Evolutionary conservation across 2,329 filamentous ascomycete genomes (phyloP).

Genomic region (Alternaria sp.): DNA sequence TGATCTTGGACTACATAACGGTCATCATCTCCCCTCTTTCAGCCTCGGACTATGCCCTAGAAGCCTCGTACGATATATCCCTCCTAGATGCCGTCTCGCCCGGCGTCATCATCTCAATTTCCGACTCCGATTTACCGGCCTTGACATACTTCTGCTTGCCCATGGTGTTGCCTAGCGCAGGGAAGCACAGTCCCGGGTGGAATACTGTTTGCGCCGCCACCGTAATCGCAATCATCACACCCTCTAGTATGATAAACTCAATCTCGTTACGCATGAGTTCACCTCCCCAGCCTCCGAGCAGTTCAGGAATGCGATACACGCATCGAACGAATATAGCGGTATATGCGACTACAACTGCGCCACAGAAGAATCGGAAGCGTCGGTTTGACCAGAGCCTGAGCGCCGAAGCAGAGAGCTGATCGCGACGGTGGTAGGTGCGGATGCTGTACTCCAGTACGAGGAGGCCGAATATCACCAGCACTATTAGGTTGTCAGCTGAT

Average conservation of each 20-base stretch:
- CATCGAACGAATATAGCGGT: slow-evolving; percentile 54
- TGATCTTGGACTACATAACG: not conserved
- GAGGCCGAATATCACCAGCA: slow-evolving; percentile 52
- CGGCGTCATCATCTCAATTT: slow-evolving; percentile 11
- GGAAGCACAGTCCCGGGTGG: slow-evolving; percentile 50
- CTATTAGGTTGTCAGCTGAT: slow-evolving; percentile 25
- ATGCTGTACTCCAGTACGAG: slow-evolving; percentile 46
- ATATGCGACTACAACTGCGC: slow-evolving; percentile 47
- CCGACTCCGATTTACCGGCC: not conserved
- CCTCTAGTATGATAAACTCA: slow-evolving; percentile 58
- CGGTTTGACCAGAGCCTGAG: slow-evolving; percentile 15
- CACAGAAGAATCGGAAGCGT: slow-evolving; percentile 29
- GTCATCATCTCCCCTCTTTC: not conserved
- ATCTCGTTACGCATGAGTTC: slow-evolving; percentile 53
- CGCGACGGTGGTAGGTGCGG: slow-evolving; percentile 27
- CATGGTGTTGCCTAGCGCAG: slow-evolving; percentile 20
- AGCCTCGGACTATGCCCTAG: not conserved
- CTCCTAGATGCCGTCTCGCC: not conserved
- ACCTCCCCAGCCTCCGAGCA: slow-evolving; percentile 52
- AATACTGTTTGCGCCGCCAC: slow-evolving; percentile 51
- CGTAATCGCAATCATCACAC: slow-evolving; percentile 57
- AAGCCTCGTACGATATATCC: not conserved
- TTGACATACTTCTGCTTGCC: slow-evolving; percentile 9
- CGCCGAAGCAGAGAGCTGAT: slow-evolving; percentile 14
- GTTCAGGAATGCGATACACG: slow-evolving; percentile 55